A percentile compares a stretch with the other conserved stretches of the same genome.
These are phyloP conservation scores for Microcyclospora tardicrescens DNA, from an alignment of 2,329 filamentous ascomycete species.

Conservation along the genomic window DNA sequence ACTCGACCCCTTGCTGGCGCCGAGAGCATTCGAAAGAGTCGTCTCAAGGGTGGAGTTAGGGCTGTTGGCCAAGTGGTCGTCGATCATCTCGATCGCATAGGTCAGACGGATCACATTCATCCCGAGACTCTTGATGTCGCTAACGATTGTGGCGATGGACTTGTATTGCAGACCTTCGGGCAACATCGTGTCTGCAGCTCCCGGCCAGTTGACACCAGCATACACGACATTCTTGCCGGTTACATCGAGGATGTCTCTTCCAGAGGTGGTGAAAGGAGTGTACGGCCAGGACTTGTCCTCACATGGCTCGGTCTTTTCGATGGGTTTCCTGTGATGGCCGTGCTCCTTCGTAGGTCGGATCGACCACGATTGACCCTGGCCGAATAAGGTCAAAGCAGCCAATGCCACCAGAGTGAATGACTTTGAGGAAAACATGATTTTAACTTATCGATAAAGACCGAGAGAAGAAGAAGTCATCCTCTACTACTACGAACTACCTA, in stretches of 20 bases:
- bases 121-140: conserved; percentile 45
- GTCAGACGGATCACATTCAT: conserved; percentile 53
- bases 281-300: conserved; percentile 10
- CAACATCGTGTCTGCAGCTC: conserved; percentile 49
- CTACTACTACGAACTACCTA: too few relatives aligned
- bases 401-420: too few relatives aligned
- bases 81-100: conserved; percentile 52
- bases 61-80: conserved; percentile 22
- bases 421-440: too few relatives aligned
- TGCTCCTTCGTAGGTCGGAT: neutral
- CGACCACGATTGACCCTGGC: too few relatives aligned
- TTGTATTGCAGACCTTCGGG: conserved; percentile 52
- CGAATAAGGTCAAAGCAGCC: too few relatives aligned
- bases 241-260: conserved; percentile 22
- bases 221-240: conserved; percentile 27
- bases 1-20: conserved; percentile 39
- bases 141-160: conserved; percentile 42
- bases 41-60: conserved; percentile 6
- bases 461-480: too few relatives aligned
- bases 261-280: conserved; percentile 14
- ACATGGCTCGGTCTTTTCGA: neutral
- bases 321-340: neutral
- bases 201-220: conserved; percentile 50
- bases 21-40: conserved; percentile 24
- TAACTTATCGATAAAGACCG: too few relatives aligned